Evolutionary conservation across 179 eudicot genomes (phyloP).

Genomic region (Silene noctiflora): DNA sequence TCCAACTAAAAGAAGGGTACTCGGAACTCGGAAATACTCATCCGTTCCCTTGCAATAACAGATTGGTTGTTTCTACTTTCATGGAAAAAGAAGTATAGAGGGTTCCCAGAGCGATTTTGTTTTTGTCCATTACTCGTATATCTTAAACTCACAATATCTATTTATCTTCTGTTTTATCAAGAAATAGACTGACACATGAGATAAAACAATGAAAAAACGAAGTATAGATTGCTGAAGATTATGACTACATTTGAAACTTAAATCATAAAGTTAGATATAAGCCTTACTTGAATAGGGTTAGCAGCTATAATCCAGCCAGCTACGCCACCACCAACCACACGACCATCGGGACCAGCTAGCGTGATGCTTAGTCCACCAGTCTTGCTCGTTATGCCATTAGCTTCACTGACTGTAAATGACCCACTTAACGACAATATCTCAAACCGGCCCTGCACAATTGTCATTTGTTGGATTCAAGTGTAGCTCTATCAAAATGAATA

Average conservation of each 20-base stretch:
- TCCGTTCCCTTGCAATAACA: too few relatives aligned
- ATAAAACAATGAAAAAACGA: neutral
- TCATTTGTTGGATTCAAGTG: neutral
- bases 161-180: neutral
- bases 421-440: conserved; percentile 77
- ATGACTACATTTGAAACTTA: neutral
- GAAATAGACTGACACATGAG: neutral
- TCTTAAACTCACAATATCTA: too few relatives aligned
- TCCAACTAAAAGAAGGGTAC: too few relatives aligned
- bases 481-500: neutral
- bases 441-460: conserved; percentile 68
- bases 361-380: conserved; percentile 79
- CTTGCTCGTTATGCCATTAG: conserved; percentile 52
- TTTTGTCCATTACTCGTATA: too few relatives aligned
- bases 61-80: too few relatives aligned
- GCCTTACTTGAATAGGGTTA: conserved; percentile 74
- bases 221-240: neutral
- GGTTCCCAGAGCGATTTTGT: too few relatives aligned
- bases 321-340: conserved; percentile 79
- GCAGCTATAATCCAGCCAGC: conserved; percentile 81
- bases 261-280: neutral
- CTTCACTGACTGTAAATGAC: conserved; percentile 57
- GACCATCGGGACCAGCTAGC: conserved; percentile 81
- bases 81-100: too few relatives aligned
- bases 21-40: too few relatives aligned